Conservation (phyloP, 163 green algal genomes). For the Scenedesmus sp. region DNA sequence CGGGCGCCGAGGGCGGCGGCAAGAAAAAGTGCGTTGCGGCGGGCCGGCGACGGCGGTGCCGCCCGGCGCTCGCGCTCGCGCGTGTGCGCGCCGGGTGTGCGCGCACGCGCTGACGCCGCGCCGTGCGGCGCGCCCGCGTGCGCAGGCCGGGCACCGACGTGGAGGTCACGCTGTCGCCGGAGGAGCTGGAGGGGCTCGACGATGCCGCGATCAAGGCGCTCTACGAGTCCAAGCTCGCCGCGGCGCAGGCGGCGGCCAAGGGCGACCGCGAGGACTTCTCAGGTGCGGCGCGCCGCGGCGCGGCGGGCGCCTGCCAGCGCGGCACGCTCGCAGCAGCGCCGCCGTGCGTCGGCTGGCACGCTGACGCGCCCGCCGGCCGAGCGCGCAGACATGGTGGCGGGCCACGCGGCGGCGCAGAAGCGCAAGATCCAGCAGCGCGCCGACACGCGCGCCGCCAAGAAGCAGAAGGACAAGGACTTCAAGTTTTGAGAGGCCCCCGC, state of each 20-base stretch:
- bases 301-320: no score
- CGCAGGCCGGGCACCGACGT: slow-evolving; percentile 69
- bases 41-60: no score
- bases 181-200: slow-evolving; percentile 92
- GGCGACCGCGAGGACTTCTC: slow-evolving; percentile 80
- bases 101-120: not conserved
- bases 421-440: slow-evolving; percentile 75
- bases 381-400: slow-evolving; percentile 89
- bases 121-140: slow-evolving; percentile 32
- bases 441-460: slow-evolving; percentile 74
- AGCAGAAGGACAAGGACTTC: slow-evolving; percentile 69
- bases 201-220: slow-evolving; percentile 75
- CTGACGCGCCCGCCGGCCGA: no score
- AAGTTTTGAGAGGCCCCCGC: slow-evolving; percentile 78
- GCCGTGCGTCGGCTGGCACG: no score
- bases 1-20: slow-evolving; percentile 46
- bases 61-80: no score
- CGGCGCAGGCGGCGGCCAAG: slow-evolving; percentile 53
- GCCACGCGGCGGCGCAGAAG: slow-evolving; percentile 86
- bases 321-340: no score
- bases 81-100: no score
- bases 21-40: slow-evolving; percentile 20
- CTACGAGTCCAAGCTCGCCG: slow-evolving; percentile 76
- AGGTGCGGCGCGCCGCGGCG: no score
- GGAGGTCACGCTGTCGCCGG: slow-evolving; percentile 83